Evolutionary conservation across 2,329 filamentous ascomycete genomes (phyloP).

Genomic region (Ophiostoma novo-ulmi): DNA sequence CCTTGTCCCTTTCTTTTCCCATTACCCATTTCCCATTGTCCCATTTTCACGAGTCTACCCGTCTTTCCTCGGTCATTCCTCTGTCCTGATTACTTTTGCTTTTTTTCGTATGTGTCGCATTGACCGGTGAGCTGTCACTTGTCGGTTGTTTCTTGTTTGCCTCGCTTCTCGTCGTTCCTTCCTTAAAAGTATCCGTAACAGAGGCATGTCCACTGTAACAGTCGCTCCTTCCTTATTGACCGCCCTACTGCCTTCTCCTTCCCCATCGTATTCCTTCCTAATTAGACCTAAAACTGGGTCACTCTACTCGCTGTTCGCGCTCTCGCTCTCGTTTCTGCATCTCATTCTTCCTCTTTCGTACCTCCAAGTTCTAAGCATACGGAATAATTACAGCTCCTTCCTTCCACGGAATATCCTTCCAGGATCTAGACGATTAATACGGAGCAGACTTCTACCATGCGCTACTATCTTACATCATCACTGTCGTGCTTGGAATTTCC

Average conservation of each 20-base stretch:
- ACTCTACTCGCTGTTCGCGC: not conserved
- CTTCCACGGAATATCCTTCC: not conserved
- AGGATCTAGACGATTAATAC: too few relatives aligned
- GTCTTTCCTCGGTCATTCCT: not conserved
- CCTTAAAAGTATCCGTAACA: not conserved
- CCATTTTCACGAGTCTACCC: not conserved
- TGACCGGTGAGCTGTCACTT: slow-evolving; percentile 3
- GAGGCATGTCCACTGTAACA: not conserved
- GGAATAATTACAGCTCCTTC: not conserved
- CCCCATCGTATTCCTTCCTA: slow-evolving; percentile 5
- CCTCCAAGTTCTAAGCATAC: not conserved
- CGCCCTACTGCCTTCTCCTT: not conserved
- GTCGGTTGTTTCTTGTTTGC: not conserved
- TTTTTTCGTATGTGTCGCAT: not conserved
- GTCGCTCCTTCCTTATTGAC: not conserved
- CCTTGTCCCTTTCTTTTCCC: not conserved
- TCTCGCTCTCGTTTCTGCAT: slow-evolving; percentile 11
- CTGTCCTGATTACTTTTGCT: not conserved
- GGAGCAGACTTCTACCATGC: not conserved
- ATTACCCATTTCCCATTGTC: not conserved
- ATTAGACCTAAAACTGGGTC: slow-evolving; percentile 4
- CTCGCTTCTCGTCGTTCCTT: not conserved
- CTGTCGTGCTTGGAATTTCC: slow-evolving; percentile 11
- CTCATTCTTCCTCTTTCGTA: not conserved
- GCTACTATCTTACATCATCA: slow-evolving; percentile 12